These are phyloP conservation scores for Mycena vulgaris DNA, from an alignment of 768 basidiomycete genomes.

Conservation along the genomic window DNA sequence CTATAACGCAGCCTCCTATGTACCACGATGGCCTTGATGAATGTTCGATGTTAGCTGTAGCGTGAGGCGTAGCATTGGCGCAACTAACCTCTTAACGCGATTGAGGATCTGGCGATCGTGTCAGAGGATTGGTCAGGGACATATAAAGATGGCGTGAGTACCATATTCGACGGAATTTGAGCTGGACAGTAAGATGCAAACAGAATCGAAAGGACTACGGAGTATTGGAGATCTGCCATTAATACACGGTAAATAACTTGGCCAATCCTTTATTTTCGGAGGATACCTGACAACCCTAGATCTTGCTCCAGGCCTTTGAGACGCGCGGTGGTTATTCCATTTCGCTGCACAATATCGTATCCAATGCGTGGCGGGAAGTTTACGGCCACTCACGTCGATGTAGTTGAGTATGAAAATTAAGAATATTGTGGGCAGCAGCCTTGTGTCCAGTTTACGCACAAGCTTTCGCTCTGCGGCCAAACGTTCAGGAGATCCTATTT, in stretches of 20 bases:
- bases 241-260: background rate
- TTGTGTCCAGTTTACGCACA: conserved; percentile 69
- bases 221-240: conserved; percentile 64
- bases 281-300: conserved; percentile 60
- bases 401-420: conserved; percentile 78
- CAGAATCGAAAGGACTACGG: conserved; percentile 65
- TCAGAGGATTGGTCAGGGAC: background rate
- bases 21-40: conserved; percentile 69
- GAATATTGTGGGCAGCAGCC: conserved; percentile 71
- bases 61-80: background rate
- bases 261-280: background rate
- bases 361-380: background rate
- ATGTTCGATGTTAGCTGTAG: background rate
- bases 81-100: conserved; percentile 63
- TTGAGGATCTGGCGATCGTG: conserved; percentile 62
- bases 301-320: conserved; percentile 67
- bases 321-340: conserved; percentile 64
- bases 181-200: conserved; percentile 75
- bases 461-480: conserved; percentile 59
- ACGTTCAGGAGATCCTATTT: conserved; percentile 47
- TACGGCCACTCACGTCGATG: conserved; percentile 65
- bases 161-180: conserved; percentile 80
- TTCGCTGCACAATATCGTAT: conserved; percentile 51
- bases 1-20: conserved; percentile 71
- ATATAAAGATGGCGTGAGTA: conserved; percentile 30